Percentiles rank a stretch among this genome's conserved stretches.
These are phyloP conservation scores for Aphanocladium album DNA, from an alignment of 2,329 filamentous ascomycete species.

Conservation along the genomic window DNA sequence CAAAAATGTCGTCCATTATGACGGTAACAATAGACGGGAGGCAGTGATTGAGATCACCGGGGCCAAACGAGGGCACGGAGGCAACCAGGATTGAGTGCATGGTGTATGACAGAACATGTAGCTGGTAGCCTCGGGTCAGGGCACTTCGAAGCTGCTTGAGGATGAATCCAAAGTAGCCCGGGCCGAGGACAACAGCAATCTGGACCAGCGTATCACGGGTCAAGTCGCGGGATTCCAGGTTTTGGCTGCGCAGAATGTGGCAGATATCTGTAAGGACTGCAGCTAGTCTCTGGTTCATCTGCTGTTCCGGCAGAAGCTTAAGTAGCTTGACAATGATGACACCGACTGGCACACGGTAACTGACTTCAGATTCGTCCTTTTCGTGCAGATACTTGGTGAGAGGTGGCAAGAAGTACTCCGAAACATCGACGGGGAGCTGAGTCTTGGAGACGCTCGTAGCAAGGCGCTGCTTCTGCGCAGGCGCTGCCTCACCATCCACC, in stretches of 20 bases:
- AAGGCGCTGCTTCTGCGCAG: conserved; percentile 37
- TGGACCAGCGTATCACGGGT: conserved; percentile 82
- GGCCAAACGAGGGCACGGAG: conserved; percentile 64
- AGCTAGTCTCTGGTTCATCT: conserved; percentile 70
- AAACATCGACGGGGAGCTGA: conserved; percentile 68
- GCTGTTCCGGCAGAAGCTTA: conserved; percentile 67
- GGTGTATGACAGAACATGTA: conserved; percentile 92
- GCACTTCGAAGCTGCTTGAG: conserved; percentile 83
- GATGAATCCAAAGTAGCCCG: conserved; percentile 85
- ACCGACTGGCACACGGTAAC: conserved; percentile 83
- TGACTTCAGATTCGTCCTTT: conserved; percentile 92
- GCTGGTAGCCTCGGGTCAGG: conserved; percentile 79
- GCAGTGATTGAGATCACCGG: conserved; percentile 88
- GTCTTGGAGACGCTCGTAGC: conserved; percentile 61
- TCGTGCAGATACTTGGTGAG: conserved; percentile 83
- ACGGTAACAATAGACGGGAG: conserved; percentile 71
- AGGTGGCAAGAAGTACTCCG: conserved; percentile 69
- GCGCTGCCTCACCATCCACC: conserved; percentile 29
- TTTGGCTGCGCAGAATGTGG: conserved; percentile 84
- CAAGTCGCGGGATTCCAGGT: conserved; percentile 85
- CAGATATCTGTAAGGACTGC: conserved; percentile 86
- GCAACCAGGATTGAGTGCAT: conserved; percentile 85
- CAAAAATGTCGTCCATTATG: conserved; percentile 97
- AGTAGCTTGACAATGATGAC: conserved; percentile 85
- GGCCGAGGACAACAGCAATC: conserved; percentile 74